Percentiles rank a stretch among this genome's conserved stretches.
These are phyloP conservation scores for Triangularia verruculosa DNA, from an alignment of 2,329 filamentous ascomycete genomes.

Conservation along the genomic window DNA sequence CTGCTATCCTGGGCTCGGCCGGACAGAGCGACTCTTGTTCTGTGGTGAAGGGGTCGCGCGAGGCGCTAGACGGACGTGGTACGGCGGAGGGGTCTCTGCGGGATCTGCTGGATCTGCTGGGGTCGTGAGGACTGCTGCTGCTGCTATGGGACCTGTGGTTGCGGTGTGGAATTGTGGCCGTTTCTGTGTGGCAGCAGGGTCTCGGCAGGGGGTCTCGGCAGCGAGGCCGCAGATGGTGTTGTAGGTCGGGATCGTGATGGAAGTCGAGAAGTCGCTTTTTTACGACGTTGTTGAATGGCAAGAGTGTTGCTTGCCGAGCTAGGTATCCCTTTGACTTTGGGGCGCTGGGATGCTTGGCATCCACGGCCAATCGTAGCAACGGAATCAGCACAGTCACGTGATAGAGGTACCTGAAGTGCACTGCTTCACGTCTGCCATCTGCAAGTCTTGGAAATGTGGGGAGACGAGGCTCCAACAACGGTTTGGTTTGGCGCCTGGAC, in stretches of 20 bases:
- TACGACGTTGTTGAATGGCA: not conserved
- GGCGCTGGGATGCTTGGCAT: not conserved
- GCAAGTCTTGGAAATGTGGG: not conserved
- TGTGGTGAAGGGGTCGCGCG: conserved; percentile 7
- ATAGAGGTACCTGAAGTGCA: not conserved
- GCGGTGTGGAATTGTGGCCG: not conserved
- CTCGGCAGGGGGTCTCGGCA: not conserved
- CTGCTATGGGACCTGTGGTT: not conserved
- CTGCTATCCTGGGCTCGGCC: conserved; percentile 29
- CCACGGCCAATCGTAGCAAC: not conserved
- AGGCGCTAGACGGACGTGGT: conserved; percentile 19
- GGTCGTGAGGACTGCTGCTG: not conserved
- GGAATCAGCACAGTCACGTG: not conserved
- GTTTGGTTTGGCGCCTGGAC: not conserved
- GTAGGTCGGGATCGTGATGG: not conserved
- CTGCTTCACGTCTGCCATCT: not conserved
- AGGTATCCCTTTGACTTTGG: not conserved
- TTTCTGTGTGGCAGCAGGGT: not conserved
- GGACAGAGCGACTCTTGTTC: conserved; percentile 30
- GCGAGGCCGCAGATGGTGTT: not conserved
- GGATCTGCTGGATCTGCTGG: conserved; percentile 19
- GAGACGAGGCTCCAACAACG: not conserved
- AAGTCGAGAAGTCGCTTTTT: not conserved
- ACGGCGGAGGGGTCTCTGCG: conserved; percentile 32
- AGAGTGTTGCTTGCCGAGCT: not conserved